Conservation (phyloP, 2,329 filamentous ascomycete species). For the Penicillium janthinellum region DNA sequence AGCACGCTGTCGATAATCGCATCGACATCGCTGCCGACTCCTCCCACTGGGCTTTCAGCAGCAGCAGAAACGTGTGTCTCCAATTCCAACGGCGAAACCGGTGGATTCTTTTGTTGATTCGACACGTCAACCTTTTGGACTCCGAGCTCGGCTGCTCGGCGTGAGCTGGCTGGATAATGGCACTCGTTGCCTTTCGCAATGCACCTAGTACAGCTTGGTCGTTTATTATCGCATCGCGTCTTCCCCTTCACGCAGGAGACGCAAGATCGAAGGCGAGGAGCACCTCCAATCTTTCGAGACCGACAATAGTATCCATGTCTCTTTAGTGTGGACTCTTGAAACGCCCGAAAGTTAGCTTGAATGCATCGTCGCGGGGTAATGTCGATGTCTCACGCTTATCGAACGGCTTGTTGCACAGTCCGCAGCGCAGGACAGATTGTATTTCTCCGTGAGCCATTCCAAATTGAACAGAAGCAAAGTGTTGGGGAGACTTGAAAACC, state of each 20-base stretch:
- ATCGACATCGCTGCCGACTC: neutral
- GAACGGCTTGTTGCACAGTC: constrained; percentile 46
- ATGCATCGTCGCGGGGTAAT: constrained; percentile 6
- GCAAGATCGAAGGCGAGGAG: constrained; percentile 39
- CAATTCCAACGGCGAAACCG: neutral
- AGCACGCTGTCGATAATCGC: neutral
- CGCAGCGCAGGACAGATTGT: constrained; percentile 39
- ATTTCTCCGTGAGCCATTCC: constrained; percentile 28
- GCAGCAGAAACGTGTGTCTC: neutral
- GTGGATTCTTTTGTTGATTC: neutral
- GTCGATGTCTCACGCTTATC: constrained; percentile 38
- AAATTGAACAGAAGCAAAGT: neutral
- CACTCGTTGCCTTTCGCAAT: constrained; percentile 38
- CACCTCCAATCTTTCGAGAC: constrained; percentile 34
- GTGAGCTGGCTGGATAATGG: constrained; percentile 35
- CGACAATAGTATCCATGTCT: constrained; percentile 52
- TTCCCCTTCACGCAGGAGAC: constrained; percentile 42
- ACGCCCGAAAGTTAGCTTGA: constrained; percentile 12
- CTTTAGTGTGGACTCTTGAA: constrained; percentile 47
- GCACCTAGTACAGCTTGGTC: constrained; percentile 45
- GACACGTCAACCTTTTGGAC: neutral
- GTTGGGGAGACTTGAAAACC: neutral
- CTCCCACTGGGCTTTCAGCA: neutral
- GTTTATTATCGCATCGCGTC: constrained; percentile 41
- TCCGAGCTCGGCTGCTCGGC: constrained; percentile 9